Conservation (phyloP, 345 rosid genomes). For the Balakata baccata region DNA sequence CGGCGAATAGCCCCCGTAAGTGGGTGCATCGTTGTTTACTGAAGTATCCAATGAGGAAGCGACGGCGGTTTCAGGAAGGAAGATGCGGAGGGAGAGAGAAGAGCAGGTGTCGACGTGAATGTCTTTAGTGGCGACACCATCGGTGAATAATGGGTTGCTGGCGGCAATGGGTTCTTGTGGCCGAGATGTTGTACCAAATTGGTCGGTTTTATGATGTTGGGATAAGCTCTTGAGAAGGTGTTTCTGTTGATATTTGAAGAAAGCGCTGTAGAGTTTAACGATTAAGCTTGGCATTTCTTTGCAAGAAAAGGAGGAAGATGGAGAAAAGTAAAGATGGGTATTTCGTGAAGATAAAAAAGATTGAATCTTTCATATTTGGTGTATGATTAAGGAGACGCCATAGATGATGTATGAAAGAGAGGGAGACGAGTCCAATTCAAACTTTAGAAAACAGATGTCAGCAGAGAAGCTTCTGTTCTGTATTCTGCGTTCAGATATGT, state of each 20-base stretch:
- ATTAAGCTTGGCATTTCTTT: conserved; percentile 80
- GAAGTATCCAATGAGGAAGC: conserved; percentile 5
- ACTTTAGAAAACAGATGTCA: background rate
- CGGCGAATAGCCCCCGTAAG: conserved; percentile 67
- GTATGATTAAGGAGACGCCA: conserved; percentile 1
- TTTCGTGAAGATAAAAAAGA: background rate
- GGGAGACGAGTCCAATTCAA: conserved; percentile 16
- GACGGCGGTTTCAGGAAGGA: conserved; percentile 49
- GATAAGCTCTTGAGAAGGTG: conserved; percentile 66
- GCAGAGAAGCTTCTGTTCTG: conserved; percentile 11
- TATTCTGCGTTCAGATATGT: background rate
- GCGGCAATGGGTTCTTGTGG: conserved; percentile 75
- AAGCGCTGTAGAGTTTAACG: conserved; percentile 78
- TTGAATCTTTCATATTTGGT: background rate
- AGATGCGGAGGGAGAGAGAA: conserved; percentile 60
- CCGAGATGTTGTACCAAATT: conserved; percentile 71
- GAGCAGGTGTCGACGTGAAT: conserved; percentile 64
- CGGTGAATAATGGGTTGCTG: conserved; percentile 68
- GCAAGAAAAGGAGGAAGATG: too few relatives aligned
- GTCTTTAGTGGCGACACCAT: conserved; percentile 70
- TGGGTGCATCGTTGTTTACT: background rate
- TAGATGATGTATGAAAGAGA: background rate
- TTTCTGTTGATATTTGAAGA: conserved; percentile 88
- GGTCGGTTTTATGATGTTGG: conserved; percentile 30
- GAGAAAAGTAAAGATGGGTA: background rate